Evolutionary conservation across 2,329 filamentous ascomycete genomes (phyloP), one percentile per base, ranked within the genome.

Genomic region (Penicillium sp.): DNA sequence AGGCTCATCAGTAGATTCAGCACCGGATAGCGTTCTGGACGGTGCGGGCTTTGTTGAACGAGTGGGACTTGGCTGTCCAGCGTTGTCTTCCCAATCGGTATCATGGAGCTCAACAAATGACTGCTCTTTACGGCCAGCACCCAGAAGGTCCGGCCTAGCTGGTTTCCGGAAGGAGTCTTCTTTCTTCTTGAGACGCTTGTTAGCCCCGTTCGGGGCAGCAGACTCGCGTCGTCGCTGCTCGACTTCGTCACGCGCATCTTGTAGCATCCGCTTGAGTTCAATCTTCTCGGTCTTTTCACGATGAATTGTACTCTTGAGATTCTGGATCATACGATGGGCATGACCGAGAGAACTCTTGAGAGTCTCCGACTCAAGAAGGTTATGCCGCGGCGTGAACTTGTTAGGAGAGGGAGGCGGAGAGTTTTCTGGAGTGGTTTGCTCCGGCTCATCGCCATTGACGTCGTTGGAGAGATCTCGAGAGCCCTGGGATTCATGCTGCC

Each of bases 251-350:
- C 89, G 81, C 15, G 90, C 84, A 56, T 98, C 92, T 67, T 96
- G 90, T 18, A 96, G 77, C 76, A 98, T 86, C 42, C 90, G 84
- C 66, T 87, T 89, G 37, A 96, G 77, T 65, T 98, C 92, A 17
- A 96, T 77, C 72, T 95, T 98, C 65, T 98, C 92, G 0, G 90
- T 95, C 79, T 96, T 98, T 65, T 98, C 92, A 22, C 92, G 84
- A 63, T 98, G 90, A 31, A 96, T 85, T 55, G 89, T 94, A 62
- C 84, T 88, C 65, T 94, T 88, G 52, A 96, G 77, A 55, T 87
- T 94, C 62, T 96, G 90, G 42, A 98, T 95, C 68, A 94, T 95
- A 41, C 90, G 80, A 62, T 96, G 92, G 26, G 92, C 90, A 61
- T 98, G 92, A 51, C 88, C 83, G 17, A 96, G 75, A 16, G 90